These are phyloP conservation scores for Ogataea dorogensis DNA, from an alignment of 805 yeast genomes.

Conservation along the genomic window DNA sequence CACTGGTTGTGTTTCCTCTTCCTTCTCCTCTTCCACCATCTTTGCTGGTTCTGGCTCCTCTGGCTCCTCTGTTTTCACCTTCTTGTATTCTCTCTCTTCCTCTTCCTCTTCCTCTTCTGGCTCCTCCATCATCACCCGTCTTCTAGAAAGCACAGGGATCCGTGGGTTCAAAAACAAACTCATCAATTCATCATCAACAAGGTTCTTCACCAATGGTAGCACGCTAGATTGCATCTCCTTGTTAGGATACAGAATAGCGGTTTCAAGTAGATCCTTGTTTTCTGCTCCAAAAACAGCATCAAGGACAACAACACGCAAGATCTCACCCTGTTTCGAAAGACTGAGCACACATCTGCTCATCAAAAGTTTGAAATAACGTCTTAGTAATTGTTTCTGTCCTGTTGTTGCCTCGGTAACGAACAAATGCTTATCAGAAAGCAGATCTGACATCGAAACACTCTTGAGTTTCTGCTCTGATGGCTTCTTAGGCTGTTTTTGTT, in stretches of 20 bases:
- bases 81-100: conserved; percentile 1
- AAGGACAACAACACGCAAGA: conserved; percentile 46
- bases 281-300: conserved; percentile 31
- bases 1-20: conserved; percentile 1
- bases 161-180: conserved; percentile 72
- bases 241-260: conserved; percentile 69
- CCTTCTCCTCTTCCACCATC: conserved; percentile 13
- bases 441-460: conserved; percentile 61
- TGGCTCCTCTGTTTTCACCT: conserved; percentile 1
- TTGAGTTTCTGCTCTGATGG: conserved; percentile 25
- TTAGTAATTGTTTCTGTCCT: conserved; percentile 35
- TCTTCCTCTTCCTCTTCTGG: conserved; percentile 16
- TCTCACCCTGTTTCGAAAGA: conserved; percentile 58
- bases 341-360: conserved; percentile 53
- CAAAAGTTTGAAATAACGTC: conserved; percentile 48
- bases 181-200: conserved; percentile 50
- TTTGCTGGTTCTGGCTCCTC: conserved; percentile 1
- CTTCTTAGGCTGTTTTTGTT: conserved; percentile 35
- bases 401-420: conserved; percentile 45
- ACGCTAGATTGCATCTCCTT: conserved; percentile 50
- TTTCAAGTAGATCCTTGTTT: conserved; percentile 39
- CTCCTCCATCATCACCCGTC: conserved; percentile 5
- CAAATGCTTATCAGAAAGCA: conserved; percentile 61
- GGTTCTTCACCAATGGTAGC: conserved; percentile 63
- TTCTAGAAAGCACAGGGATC: conserved; percentile 49